Evolutionary conservation across 129 eudicot species (phyloP), one percentile per base, ranked within the genome.

Genomic region (Tagetes erecta): DNA sequence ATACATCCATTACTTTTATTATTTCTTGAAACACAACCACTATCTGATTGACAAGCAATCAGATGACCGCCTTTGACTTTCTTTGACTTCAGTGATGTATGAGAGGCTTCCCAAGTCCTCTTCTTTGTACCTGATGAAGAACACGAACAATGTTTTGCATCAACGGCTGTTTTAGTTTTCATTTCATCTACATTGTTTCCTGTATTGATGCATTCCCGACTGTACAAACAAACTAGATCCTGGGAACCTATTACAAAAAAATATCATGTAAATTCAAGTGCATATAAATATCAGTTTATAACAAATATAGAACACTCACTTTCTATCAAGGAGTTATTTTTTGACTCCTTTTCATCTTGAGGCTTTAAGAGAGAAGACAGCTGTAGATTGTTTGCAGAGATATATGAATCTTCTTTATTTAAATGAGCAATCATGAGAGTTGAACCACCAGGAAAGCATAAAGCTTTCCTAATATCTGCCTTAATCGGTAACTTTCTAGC

Each of bases 371-470:
- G 87, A 56, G 83, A 74, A 36, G 84, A 52, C 67, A 70, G 64
- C 44, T 67, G 64, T 46, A 76, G 36, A 8, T 59, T 45, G 71
- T 70, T 78, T 49, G 64, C 51, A 30, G 80, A 13, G 71, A 67
- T 80, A 67, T 75, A 50, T 70, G 76, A 52, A 74, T 53, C 63
- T 65, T 86, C 83, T 8, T 73, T 74, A 33, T 47, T 62, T 67
- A 93, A 79, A 78, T 93, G 95, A 63, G 98, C 71, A 69, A 87
- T 64, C 97, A 90, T 86, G 75, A 93, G 85, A 66, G 87, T 93
- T 58, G 98, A 84, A 53, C 95, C 96, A n/a, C 98, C 98, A 78
- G 98, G 98, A 79, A 93, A 86, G 83, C 97, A 88, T 70, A 93
- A 77, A 33, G 97, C 81, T 77, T 76, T 88, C 45, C 98, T 90